These are phyloP conservation scores for Apostasia shenzhenica DNA, from an alignment of 106 monocot genomes.

Conservation along the genomic window DNA sequence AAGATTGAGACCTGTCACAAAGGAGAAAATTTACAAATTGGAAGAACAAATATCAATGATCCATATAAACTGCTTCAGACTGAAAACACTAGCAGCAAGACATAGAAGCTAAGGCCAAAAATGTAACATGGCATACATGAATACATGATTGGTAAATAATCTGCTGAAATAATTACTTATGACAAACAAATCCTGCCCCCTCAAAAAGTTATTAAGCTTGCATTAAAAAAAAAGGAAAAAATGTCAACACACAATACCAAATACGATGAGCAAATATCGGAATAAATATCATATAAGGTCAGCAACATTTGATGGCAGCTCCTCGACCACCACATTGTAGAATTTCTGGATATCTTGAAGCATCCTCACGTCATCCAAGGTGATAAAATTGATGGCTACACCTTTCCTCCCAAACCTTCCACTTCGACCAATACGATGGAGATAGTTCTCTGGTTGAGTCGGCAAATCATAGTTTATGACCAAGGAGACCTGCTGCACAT, in stretches of 20 bases:
- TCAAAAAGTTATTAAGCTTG: too few relatives aligned
- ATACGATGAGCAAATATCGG: not conserved
- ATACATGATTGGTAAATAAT: too few relatives aligned
- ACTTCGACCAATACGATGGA: conserved; percentile 46
- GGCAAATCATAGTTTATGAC: conserved; percentile 52
- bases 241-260: not conserved
- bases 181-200: too few relatives aligned
- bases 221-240: too few relatives aligned
- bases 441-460: conserved; percentile 34
- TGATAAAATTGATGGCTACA: conserved; percentile 39
- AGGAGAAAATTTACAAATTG: too few relatives aligned
- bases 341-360: conserved; percentile 31
- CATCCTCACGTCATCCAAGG: conserved; percentile 34
- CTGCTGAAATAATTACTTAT: too few relatives aligned
- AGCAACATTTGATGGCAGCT: conserved; percentile 24
- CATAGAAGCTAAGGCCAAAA: too few relatives aligned
- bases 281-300: conserved; percentile 4
- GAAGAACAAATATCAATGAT: too few relatives aligned
- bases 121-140: too few relatives aligned
- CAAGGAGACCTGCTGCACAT: conserved; percentile 40
- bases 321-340: conserved; percentile 6
- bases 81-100: too few relatives aligned
- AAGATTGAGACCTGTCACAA: too few relatives aligned
- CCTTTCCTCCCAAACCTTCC: conserved; percentile 40
- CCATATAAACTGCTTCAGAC: too few relatives aligned